Evolutionary conservation across 768 basidiomycete genomes (phyloP).

Genomic region (Guyanaporus albipodus): DNA sequence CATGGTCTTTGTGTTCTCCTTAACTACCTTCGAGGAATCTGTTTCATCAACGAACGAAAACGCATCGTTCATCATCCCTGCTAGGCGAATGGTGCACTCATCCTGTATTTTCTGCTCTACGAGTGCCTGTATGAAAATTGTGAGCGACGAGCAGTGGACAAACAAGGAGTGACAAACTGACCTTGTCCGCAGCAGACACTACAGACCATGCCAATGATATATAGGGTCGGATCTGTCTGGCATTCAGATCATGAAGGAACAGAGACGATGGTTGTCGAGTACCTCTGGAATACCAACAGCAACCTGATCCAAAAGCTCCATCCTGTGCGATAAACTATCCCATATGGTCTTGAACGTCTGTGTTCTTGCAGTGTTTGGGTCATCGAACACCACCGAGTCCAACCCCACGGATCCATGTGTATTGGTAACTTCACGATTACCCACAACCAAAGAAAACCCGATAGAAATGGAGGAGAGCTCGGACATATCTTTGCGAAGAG

Average conservation of each 20-base stretch:
- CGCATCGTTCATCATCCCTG: constrained; percentile 12
- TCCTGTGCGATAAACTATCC: constrained; percentile 10
- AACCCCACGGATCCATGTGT: no score
- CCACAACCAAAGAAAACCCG: no score
- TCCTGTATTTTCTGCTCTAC: constrained; percentile 19
- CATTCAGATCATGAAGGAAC: constrained; percentile 1
- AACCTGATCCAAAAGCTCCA: constrained; percentile 10
- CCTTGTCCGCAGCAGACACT: constrained; percentile 19
- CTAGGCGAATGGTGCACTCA: constrained; percentile 12
- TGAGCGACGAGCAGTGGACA: neutral
- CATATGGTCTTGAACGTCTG: constrained; percentile 20
- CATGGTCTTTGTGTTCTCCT: constrained; percentile 8
- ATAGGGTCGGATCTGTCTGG: constrained; percentile 16
- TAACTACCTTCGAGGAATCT: constrained; percentile 3
- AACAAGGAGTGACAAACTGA: no score
- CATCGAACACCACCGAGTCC: no score
- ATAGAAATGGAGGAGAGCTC: no score
- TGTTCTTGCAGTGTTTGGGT: no score
- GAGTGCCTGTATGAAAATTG: constrained; percentile 5
- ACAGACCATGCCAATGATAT: constrained; percentile 19
- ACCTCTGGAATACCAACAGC: constrained; percentile 15
- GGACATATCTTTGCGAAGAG: no score
- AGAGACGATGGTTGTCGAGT: neutral
- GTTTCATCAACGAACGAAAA: constrained; percentile 15
- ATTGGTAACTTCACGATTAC: no score